Evolutionary conservation across 768 basidiomycete genomes (phyloP), one percentile per base, ranked within the genome.

Genomic region (Albatrellus ellisii): DNA sequence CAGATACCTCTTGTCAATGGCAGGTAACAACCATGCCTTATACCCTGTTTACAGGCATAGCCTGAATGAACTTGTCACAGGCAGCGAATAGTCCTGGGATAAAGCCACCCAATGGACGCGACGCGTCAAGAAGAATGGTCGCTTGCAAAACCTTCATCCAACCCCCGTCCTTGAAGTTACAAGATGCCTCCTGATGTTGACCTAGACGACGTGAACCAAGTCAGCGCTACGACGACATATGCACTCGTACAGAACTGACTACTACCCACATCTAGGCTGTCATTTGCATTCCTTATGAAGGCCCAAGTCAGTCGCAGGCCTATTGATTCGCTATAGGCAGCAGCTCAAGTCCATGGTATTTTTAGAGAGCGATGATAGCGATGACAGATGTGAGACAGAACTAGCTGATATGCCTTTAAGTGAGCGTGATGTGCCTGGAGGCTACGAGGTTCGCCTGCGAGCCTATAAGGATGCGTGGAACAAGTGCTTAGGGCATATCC

Each of bases 191-290:
- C 41, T 32, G 14, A 35, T 24, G 18, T 22, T n/a, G 17, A 42
- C 4, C 47, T 46, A n/a, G 44, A 49, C 21, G 47, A 51, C 14
- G 17, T 45, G 27, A 49, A 24, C 28, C 50, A 51, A 35, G 50
- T 51, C 6, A 17, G 41, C 20, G 12, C 18, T 14, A 20, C 24
- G 17, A 4, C 17, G 6, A 5, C 6, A 4, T n/a, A 28, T 10
- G n/a, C 28, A 34, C 15, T 6, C 22, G 22, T 7, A 15, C 17
- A 25, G 27, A 21, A 17, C 38, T 50, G 10, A 45, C 32, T 20
- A 4, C 17, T 12, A 5, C 17, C 10, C 34, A 29, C n/a, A 2
- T 26, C 4, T 22, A 51, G 49, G 39, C 44, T 5, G 31, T 49
- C 31, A 17, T 49, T 10, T 51, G 46, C 28, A 31, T 51, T 21